Evolutionary conservation across 805 yeast species (phyloP), one percentile per base, ranked within the genome.

Genomic region (Hanseniaspora clermontiae): DNA sequence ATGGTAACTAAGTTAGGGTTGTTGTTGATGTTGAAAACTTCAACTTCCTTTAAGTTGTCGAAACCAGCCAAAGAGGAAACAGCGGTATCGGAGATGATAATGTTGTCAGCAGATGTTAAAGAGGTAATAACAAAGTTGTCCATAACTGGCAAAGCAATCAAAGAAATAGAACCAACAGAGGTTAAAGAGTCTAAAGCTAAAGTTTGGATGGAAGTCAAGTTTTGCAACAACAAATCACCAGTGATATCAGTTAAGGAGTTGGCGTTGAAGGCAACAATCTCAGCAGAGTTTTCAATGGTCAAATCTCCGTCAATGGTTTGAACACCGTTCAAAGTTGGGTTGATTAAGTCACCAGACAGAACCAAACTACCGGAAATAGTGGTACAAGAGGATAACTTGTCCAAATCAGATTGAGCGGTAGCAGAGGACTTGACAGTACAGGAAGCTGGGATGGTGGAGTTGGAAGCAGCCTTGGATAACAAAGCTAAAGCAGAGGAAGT

Each of bases 91-190:
- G 91, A 79, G 65, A 86, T 78, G 68, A 74, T 69, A 63, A 91
- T 77, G 58, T 79, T 72, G 68, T 80, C 79, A 67, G 95, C 90
- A 64, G 82, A 76, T 65, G 86, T 77, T 66, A 93, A 79, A 66
- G 76, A 70, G 72, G 91, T 85, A 31, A 56, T 50, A 72, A 84
- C 81, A 63, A 89, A 79, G 56, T 72, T 66, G 63, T 74, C 71
- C 67, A 91, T 81, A 63, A 89, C 91, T 68, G 97, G 96, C 70
- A 93, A 79, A 63, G 96, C 88, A 66, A 80, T 78, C 75, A 86
- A 82, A 71, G 76, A 72, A 66, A 93, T 79, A 57, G 87, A 72
- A 68, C 95, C 96, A 62, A 89, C 95, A 62, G 86, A 78, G 68
- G 82, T 76, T 69, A 91, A 80, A 64, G 78, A 74, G 61, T 95